Evolutionary conservation across 176 grass and related monocot species (phyloP), one percentile per base, ranked within the genome.

Genomic region (Elaeis guineensis): DNA sequence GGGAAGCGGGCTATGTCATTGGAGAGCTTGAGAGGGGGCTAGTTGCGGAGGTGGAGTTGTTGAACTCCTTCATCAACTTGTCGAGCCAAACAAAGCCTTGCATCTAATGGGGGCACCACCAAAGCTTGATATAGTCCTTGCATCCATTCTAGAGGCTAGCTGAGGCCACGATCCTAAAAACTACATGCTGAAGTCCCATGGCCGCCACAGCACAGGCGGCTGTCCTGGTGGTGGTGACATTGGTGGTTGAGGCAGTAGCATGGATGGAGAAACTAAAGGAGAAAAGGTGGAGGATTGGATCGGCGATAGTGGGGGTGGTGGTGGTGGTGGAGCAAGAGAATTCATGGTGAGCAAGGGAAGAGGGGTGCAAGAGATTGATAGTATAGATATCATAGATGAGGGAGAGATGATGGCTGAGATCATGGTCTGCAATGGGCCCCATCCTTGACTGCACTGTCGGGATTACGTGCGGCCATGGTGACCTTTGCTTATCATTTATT

Each of bases 41-140:
- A 15, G 72, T 77, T 26, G 35, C 54, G 55, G 71, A 44, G 56
- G 78, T 52, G 56, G 71, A 80, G 30, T 81, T 80, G 76, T 84
- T n/a, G n/a, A n/a, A n/a, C n/a, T n/a, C n/a, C n/a, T n/a, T n/a
- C n/a, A n/a, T n/a, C n/a, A n/a, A n/a, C 54, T 73, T 71, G 70
- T 98, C 93, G 21, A 98, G 81, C 93, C 93, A 98, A 32, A 98
- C 87, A 66, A 85, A 81, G 8, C 93, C 93, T 0, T 87, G 81
- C 93, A 98, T 92, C 56, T 30, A 78, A 15, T 87, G 84, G 1
- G 87, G 87, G 3, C 67, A 78, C 81, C 78, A 92, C 93, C 93
- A 98, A 16, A 89, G 63, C 73, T 77, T 98, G 80, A 98, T 98
- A 78, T 98, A 98, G 54, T 98, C 87, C 77, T 92, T 92, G 3